phyloP scores from a whole-genome alignment of 768 basidiomycete species.

The Xerocomellus chrysenteron region DNA sequence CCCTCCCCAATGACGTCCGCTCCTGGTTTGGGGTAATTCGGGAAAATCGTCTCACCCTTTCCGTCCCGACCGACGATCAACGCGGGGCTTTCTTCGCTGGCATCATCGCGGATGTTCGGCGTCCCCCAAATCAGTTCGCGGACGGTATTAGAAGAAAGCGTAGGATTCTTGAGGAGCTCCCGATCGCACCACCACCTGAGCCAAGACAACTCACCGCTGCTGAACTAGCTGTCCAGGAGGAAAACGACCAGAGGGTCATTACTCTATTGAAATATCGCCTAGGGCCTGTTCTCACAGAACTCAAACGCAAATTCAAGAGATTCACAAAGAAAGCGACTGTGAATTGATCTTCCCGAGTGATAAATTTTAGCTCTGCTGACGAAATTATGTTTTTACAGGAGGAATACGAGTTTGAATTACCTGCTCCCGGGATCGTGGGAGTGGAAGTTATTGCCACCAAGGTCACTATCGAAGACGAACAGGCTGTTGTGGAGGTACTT shows the following conservation, averaged over 20 bases:
- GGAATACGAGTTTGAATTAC: conserved; percentile 62
- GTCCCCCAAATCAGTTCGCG: conserved; percentile 84
- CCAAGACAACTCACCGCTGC: conserved; percentile 79
- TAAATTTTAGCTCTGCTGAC: conserved; percentile 5
- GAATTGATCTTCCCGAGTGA: conserved; percentile 27
- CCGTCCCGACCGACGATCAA: conserved; percentile 50
- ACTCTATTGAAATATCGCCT: conserved; percentile 87
- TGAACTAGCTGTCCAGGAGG: conserved; percentile 79
- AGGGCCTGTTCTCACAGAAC: conserved; percentile 82
- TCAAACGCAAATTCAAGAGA: conserved; percentile 90
- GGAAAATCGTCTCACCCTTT: conserved; percentile 72
- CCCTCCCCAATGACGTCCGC: conserved; percentile 78
- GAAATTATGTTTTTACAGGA: conserved; percentile 46
- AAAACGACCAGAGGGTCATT: conserved; percentile 74
- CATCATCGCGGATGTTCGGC: conserved; percentile 63
- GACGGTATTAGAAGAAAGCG: conserved; percentile 84
- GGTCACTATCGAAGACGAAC: conserved; percentile 38
- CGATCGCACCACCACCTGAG: conserved; percentile 86
- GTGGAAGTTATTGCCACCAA: conserved; percentile 38
- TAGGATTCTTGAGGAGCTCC: conserved; percentile 81
- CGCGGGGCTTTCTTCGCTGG: conserved; percentile 74
- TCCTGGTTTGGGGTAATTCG: conserved; percentile 85
- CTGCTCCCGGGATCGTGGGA: conserved; percentile 25
- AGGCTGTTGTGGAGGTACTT: conserved; percentile 45
- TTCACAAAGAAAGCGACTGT: conserved; percentile 82